phyloP scores from a whole-genome alignment of 768 basidiomycete genomes.

The Amanita polypyramis region DNA sequence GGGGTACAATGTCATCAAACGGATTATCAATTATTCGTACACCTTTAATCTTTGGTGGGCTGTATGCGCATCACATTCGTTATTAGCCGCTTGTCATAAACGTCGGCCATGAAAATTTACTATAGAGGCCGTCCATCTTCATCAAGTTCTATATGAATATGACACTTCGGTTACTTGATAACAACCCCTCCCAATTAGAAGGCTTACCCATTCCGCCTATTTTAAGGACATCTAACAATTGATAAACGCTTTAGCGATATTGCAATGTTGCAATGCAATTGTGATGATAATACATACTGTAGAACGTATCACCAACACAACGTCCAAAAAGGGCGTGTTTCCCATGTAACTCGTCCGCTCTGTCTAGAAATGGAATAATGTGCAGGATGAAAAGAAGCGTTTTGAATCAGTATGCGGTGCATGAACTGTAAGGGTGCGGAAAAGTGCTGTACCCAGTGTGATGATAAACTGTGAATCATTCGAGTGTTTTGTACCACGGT shows the following conservation, averaged over 20 bases:
- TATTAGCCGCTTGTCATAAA: neutral
- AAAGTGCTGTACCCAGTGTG: slow-evolving; percentile 56
- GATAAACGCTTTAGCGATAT: slow-evolving; percentile 3
- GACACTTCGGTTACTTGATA: neutral
- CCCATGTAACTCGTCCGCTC: slow-evolving; percentile 86
- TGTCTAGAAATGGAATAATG: slow-evolving; percentile 34
- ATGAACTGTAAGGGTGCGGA: neutral
- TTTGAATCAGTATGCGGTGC: neutral
- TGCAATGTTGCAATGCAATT: neutral
- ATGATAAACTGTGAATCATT: slow-evolving; percentile 96
- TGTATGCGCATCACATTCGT: slow-evolving; percentile 17
- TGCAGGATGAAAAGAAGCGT: neutral
- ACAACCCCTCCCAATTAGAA: neutral
- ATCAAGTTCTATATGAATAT: slow-evolving; percentile 46
- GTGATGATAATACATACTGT: slow-evolving; percentile 43
- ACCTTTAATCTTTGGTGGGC: slow-evolving; percentile 85
- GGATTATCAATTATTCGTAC: slow-evolving; percentile 88
- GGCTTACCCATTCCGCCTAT: slow-evolving; percentile 82
- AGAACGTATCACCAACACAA: slow-evolving; percentile 78
- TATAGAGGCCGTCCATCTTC: slow-evolving; percentile 71
- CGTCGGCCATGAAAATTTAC: slow-evolving; percentile 29
- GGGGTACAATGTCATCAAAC: slow-evolving; percentile 89
- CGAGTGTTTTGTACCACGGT: slow-evolving; percentile 74
- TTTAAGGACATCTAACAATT: slow-evolving; percentile 68
- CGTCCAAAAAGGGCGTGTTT: slow-evolving; percentile 96